phyloP scores from a whole-genome alignment of 495 filamentous ascomycete genomes.

The Daldinia grandis region DNA sequence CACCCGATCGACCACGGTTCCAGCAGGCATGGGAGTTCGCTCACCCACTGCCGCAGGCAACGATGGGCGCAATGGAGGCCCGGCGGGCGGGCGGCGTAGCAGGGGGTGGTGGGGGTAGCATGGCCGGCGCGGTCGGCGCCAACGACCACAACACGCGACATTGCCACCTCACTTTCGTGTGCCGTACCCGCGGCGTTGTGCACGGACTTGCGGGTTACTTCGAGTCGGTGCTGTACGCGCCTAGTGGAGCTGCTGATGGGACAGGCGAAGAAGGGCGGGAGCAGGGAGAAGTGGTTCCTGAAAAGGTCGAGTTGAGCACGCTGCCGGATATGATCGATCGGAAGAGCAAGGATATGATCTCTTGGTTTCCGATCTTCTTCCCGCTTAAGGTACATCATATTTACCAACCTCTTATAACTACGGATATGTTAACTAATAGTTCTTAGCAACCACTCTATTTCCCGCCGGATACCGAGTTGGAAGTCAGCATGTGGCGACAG shows the following conservation, averaged over 20 bases:
- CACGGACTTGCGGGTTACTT: slow-evolving; percentile 96
- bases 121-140: slow-evolving; percentile 64
- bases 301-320: slow-evolving; percentile 84
- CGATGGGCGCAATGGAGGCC: slow-evolving; percentile 57
- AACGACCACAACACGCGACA: slow-evolving; percentile 91
- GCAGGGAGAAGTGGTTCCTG: slow-evolving; percentile 36
- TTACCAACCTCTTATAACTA: slow-evolving; percentile 4
- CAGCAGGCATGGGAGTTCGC: slow-evolving; percentile 75
- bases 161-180: slow-evolving; percentile 76
- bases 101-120: slow-evolving; percentile 65
- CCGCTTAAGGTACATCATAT: slow-evolving; percentile 79
- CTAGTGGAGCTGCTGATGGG: not conserved
- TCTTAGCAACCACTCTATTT: slow-evolving; percentile 85
- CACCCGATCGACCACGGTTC: slow-evolving; percentile 64
- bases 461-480: slow-evolving; percentile 82
- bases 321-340: slow-evolving; percentile 89
- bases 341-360: slow-evolving; percentile 96
- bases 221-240: slow-evolving; percentile 84
- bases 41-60: slow-evolving; percentile 61
- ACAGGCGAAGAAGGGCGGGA: slow-evolving; percentile 24
- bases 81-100: slow-evolving; percentile 64
- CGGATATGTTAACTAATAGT: not conserved
- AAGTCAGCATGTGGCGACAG: slow-evolving; percentile 92
- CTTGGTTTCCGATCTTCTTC: slow-evolving; percentile 99
- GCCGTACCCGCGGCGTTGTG: slow-evolving; percentile 77